A percentile compares a stretch with the other conserved stretches of the same genome.
Evolutionary conservation across 805 yeast species (phyloP).

Genomic region (Wickerhamiella parazyma): DNA sequence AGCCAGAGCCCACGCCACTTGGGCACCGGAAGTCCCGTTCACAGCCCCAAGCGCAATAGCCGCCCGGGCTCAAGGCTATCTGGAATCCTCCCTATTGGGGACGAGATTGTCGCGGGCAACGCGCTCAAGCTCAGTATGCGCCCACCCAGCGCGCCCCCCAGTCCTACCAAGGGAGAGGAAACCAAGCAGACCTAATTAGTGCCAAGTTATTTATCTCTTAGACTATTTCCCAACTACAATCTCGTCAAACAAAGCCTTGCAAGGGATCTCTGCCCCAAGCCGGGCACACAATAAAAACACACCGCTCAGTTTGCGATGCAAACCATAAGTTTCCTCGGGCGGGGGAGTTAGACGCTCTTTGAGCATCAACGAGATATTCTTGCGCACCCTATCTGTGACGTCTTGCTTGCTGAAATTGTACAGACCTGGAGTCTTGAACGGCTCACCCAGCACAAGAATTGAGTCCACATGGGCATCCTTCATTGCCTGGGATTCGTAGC

Average conservation of each 20-base stretch:
- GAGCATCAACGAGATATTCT: conserved; percentile 78
- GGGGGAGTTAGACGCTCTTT: conserved; percentile 90
- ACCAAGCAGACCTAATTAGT: no score
- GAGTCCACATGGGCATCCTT: conserved; percentile 85
- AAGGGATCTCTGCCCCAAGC: conserved; percentile 69
- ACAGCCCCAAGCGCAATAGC: no score
- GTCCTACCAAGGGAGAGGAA: not conserved
- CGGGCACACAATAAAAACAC: conserved; percentile 82
- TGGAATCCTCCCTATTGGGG: no score
- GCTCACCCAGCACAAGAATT: conserved; percentile 82
- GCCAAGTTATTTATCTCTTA: no score
- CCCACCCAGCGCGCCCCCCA: not conserved
- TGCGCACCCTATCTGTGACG: conserved; percentile 84
- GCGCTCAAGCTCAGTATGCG: not conserved
- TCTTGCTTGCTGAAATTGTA: conserved; percentile 77
- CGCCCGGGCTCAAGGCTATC: no score
- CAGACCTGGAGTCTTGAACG: conserved; percentile 42
- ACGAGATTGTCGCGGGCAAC: not conserved
- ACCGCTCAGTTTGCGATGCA: conserved; percentile 91
- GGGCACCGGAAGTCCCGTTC: no score
- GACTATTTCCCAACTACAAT: conserved; percentile 41
- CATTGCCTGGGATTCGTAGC: conserved; percentile 79
- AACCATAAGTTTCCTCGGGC: conserved; percentile 95
- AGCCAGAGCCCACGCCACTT: not conserved
- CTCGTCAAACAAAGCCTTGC: conserved; percentile 61